Evolutionary conservation across 352 stramenopile species (phyloP).

Genomic region (Phytophthora cactorum): DNA sequence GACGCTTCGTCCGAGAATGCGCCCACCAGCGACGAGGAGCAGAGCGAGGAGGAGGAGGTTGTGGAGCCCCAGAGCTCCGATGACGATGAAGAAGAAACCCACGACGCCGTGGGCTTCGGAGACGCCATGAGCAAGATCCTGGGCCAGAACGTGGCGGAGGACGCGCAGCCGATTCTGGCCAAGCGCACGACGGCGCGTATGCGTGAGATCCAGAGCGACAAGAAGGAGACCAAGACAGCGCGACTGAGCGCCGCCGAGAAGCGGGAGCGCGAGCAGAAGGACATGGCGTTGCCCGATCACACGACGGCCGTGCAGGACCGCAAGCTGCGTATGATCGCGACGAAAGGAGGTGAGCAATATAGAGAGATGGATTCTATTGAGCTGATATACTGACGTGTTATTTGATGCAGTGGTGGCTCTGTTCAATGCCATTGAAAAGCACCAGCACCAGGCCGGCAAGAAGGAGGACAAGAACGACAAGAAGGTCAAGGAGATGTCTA

Average conservation of each 20-base stretch:
- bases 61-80: constrained; percentile 21
- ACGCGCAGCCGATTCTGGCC: constrained; percentile 80
- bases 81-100: constrained; percentile 44
- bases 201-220: constrained; percentile 83
- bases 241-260: constrained; percentile 77
- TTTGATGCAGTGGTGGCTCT: constrained; percentile 70
- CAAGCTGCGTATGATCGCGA: constrained; percentile 79
- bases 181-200: constrained; percentile 86
- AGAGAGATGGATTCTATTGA: neutral
- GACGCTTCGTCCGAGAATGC: constrained; percentile 3
- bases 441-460: constrained; percentile 76
- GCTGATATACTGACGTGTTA: constrained; percentile 1
- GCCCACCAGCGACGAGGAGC: constrained; percentile 24
- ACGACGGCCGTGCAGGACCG: constrained; percentile 70
- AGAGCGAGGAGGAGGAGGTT: constrained; percentile 20
- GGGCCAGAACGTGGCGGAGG: constrained; percentile 69
- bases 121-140: constrained; percentile 90
- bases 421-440: constrained; percentile 89
- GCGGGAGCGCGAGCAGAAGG: constrained; percentile 75
- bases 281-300: constrained; percentile 73
- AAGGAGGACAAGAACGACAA: constrained; percentile 71
- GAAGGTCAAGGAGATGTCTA: constrained; percentile 87
- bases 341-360: constrained; percentile 68
- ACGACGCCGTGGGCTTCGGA: constrained; percentile 82
- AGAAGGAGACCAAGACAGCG: constrained; percentile 71